A percentile compares a stretch with the other conserved stretches of the same genome.
phyloP scores from a whole-genome alignment of 192 early-diverging fungal species.

The Coemansia sp. region DNA sequence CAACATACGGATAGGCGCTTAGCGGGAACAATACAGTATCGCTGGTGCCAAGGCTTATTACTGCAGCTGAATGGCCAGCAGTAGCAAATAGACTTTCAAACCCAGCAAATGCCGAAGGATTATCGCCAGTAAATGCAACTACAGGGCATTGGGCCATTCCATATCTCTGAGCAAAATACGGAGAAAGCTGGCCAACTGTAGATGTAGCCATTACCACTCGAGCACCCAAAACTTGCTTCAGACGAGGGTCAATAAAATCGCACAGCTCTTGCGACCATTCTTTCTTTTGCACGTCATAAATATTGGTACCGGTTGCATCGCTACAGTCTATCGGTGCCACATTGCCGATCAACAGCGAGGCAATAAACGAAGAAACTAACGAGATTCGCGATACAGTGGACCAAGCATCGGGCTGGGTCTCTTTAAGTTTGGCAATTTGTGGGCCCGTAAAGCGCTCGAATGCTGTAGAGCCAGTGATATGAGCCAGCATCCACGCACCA shows the following conservation, averaged over 20 bases:
- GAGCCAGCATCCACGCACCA: conserved; percentile 59
- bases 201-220: conserved; percentile 40
- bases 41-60: conserved; percentile 77
- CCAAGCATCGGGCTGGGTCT: conserved; percentile 13
- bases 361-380: conserved; percentile 70
- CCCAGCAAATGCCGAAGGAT: conserved; percentile 55
- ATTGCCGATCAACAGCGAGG: conserved; percentile 61
- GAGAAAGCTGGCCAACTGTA: conserved; percentile 52
- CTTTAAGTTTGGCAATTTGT: conserved; percentile 66
- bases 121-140: conserved; percentile 76
- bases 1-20: conserved; percentile 23
- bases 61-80: conserved; percentile 42
- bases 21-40: conserved; percentile 72
- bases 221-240: conserved; percentile 52
- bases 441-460: conserved; percentile 82
- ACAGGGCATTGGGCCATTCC: conserved; percentile 64
- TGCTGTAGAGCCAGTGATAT: conserved; percentile 68
- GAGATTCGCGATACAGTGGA: conserved; percentile 55
- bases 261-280: conserved; percentile 27
- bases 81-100: conserved; percentile 57
- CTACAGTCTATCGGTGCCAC: conserved; percentile 63
- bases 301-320: conserved; percentile 82
- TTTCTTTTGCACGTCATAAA: conserved; percentile 61
- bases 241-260: conserved; percentile 16
- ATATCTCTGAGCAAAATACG: conserved; percentile 66